Evolutionary conservation across 2,329 filamentous ascomycete genomes (phyloP), one percentile per base, ranked within the genome.

Genomic region (Neonectria sp.): DNA sequence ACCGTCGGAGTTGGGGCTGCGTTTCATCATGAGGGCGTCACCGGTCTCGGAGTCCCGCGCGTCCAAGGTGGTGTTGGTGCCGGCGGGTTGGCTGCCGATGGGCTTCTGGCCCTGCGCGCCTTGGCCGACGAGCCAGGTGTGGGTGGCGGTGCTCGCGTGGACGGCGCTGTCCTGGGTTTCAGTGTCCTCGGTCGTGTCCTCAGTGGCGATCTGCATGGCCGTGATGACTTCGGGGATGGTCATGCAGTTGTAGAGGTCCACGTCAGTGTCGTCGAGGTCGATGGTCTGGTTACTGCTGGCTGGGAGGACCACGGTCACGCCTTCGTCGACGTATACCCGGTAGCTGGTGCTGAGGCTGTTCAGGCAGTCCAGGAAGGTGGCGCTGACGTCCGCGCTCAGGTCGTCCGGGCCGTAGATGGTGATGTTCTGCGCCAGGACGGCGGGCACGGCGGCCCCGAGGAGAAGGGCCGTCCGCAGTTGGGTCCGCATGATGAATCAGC

Each of bases 261-360:
- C 24, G 24, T 48, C 45, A 8, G 45, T 48, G 45, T 48, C 45
- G 17, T 48, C 45, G 24, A 48, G 45, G 45, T 48, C 45, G 17
- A 48, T 48, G 45, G 45, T 48, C 45, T 25, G 45, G 24, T 48
- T 48, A 3, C 45, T 48, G 24, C 45, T 48, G 45, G 17, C 45
- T 25, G 45, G 45, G 24, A 48, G 24, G 17, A 48, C 45, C 17
- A 48, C 45, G 24, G 24, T 48, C 45, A 48, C 17, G 17, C 45
- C 45, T 48, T 48, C 45, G 45, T 48, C 45, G 45, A 48, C 15
- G 45, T 48, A 48, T 48, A 48, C 45, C 45, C 45, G 45, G 45
- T 48, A 48, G 45, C 45, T 25, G 24, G 45, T 48, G 45, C 45
- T 48, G 45, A 48, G 45, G 45, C 45, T 48, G 45, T 48, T 48